Evolutionary conservation across 2,329 filamentous ascomycete species (phyloP).

Genomic region (Rhynchosporium graminicola): DNA sequence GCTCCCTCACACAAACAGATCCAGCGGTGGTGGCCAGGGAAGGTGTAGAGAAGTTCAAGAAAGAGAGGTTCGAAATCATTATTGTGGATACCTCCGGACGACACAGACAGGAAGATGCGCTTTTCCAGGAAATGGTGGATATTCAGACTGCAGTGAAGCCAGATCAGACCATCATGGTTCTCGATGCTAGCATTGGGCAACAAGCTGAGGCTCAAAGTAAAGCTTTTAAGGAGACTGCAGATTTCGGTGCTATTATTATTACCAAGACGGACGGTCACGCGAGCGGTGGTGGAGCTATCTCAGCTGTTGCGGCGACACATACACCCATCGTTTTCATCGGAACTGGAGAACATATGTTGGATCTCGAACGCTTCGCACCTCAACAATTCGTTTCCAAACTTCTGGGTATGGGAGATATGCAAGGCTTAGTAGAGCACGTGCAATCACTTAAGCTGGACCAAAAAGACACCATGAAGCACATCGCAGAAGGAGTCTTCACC

Average conservation of each 20-base stretch:
- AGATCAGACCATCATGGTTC: conserved; percentile 97
- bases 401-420: conserved; percentile 96
- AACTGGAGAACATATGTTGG: conserved; percentile 95
- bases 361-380: conserved; percentile 89
- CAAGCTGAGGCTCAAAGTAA: conserved; percentile 92
- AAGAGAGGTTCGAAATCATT: conserved; percentile 96
- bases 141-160: conserved; percentile 89
- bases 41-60: conserved; percentile 98
- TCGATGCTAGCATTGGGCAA: conserved; percentile 95
- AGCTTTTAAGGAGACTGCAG: conserved; percentile 95
- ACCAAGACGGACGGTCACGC: conserved; percentile 98
- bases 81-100: conserved; percentile 97
- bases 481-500: conserved; percentile 94
- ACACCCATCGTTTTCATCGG: conserved; percentile 98
- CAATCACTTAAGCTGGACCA: conserved; percentile 94
- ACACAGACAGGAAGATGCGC: conserved; percentile 89
- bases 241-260: conserved; percentile 98
- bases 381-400: conserved; percentile 93
- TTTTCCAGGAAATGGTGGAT: conserved; percentile 97
- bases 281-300: conserved; percentile 94
- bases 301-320: conserved; percentile 91
- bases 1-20: conserved; percentile 93
- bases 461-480: conserved; percentile 99
- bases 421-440: conserved; percentile 92
- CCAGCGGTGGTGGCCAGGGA: conserved; percentile 91